Base-by-base conservation (phyloP, 257 asterid genomes). In the Sherardia arvensis region DNA sequence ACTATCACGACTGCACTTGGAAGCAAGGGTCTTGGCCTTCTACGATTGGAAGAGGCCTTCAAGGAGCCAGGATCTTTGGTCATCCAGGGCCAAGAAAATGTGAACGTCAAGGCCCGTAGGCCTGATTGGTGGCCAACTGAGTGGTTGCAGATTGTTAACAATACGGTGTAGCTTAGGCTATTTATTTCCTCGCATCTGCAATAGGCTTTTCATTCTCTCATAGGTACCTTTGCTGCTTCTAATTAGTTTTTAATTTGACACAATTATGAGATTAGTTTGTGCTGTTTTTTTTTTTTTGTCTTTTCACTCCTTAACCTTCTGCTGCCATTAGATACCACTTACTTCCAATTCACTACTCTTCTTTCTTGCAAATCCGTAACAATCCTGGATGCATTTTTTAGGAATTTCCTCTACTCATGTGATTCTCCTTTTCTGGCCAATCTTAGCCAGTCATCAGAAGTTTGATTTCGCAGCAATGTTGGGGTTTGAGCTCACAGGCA, bases 71-170 rank as follows among this genome's bases (percentile, higher is more conserved):
- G 64, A 54, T 43, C 72, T 8, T 69, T 88, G 73, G 69, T 77
- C 72, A 64, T 91, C 34, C 80, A 71, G 67, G 89, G 83, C 15
- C 76, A 54, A 15, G 88, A 84, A 70, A 91, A 83, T 66, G 73
- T 91, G 43, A 77, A 74, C 12, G 80, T 85, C 25, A 80, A 88
- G 81, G 69, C 82, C 56, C 60, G 72, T 61, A 72, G 73, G 68
- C 96, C 98, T 17, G 73, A 88, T 22, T 91, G 98, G 98, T 91
- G 98, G 98, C 98, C 94, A 11, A 60, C 78, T n/a, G 88, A 85
- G 74, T 91, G 95, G 98, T 64, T 49, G 68, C 45, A 4, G 81
- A 71, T 66, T 69, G 74, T 51, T 77, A 80, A 58, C 65, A 64
- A 26, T 75, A 78, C 26, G 85, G 77, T 27, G 76, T 76, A 36